Conservation (phyloP, 805 yeast genomes). For the Candida ponderosae region DNA sequence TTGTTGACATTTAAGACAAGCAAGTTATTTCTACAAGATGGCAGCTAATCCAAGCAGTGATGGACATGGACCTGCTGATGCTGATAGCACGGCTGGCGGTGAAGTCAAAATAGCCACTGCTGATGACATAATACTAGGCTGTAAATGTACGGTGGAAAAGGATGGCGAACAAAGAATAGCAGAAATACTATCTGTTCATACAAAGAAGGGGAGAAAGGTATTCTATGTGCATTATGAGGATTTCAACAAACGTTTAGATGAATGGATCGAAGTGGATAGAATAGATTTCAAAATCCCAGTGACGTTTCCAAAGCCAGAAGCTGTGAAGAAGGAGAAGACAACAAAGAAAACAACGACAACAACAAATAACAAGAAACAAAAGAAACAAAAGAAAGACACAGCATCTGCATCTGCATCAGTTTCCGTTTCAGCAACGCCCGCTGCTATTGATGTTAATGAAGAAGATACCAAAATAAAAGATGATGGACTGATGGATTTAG, state of each 20-base stretch:
- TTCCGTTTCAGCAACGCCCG: conserved; percentile 20
- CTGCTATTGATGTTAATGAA: no score
- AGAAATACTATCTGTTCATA: conserved; percentile 72
- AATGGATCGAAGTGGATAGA: conserved; percentile 75
- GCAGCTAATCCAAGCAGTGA: no score
- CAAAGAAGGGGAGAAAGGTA: conserved; percentile 66
- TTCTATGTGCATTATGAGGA: conserved; percentile 93
- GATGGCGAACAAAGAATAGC: conserved; percentile 78
- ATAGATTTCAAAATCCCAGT: conserved; percentile 68
- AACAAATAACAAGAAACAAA: conserved; percentile 29
- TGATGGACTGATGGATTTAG: conserved; percentile 74
- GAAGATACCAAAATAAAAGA: conserved; percentile 4
- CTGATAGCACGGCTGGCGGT: no score
- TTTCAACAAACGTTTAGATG: conserved; percentile 93
- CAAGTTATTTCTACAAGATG: no score
- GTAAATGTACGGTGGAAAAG: conserved; percentile 75
- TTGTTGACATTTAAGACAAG: no score
- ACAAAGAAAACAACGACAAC: conserved; percentile 16
- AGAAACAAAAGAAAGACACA: conserved; percentile 18
- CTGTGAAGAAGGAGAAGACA: conserved; percentile 32
- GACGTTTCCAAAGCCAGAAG: conserved; percentile 58
- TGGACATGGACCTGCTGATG: no score
- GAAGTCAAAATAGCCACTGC: conserved; percentile 20
- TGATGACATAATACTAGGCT: conserved; percentile 61
- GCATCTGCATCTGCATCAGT: no score